Base-by-base conservation (phyloP, 805 yeast genomes). In the Candida nitratophila region DNA sequence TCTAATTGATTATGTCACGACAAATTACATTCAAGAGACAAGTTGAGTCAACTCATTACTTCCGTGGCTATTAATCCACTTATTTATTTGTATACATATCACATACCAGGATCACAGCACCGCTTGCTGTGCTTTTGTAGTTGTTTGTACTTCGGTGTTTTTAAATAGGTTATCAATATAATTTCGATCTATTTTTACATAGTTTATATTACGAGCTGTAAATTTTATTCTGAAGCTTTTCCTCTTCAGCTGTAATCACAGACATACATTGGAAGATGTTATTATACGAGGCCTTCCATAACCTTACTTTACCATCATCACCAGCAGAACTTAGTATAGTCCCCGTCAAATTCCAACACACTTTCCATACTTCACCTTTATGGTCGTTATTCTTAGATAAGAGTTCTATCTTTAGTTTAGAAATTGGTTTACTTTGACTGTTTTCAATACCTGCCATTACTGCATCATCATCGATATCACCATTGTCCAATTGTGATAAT, bases 301-400 rank as follows among this genome's bases (percentile, higher is more conserved):
- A 71, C 53, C 96, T 70, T 6, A 91, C 82, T 50, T 83, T 81
- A 3, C 97, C 97, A 59, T 93, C 98, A 58, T 90, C 97, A 17
- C 99, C 98, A 6, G 97, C 88, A 39, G 93, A 83, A 52, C 96
- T 85, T 49, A 93, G 66, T 5, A 93, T 81, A 0, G 98, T 87
- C 5, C 98, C 98, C 0, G 98, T 87, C 38, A 83, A 63, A 60
- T 93, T 93, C 98, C 99, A 93, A 24, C 86, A 76, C 1, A 93
- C 98, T 34, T 90, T 76, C 99, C 99, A 93, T 1, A 93, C 96
- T 63, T 93, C 66, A 10, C 64, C 64, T 21, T 49, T 52, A 44
- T 61, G 64, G 36, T 62, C 66, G 42, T 58, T 60, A 37, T 60
- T 59, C n/a, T 57, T 42, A 20, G 56, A 53, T n/a, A 61, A 34